Conservation (phyloP, 495 filamentous ascomycete species). For the Neurospora pannonica region DNA sequence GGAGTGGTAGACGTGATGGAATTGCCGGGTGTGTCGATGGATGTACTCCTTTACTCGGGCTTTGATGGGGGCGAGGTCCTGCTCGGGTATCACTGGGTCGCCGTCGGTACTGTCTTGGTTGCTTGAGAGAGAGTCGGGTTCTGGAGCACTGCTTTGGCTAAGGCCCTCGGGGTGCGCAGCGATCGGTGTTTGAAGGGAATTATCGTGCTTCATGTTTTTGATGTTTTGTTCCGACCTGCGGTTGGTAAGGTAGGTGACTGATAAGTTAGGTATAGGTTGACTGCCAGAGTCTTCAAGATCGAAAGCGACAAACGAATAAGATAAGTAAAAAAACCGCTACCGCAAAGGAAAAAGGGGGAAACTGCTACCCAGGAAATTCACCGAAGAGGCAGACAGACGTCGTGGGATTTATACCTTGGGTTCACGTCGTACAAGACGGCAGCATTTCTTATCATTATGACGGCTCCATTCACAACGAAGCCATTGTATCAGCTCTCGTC, state of each 20-base stretch:
- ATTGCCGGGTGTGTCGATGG: neutral
- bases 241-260: neutral
- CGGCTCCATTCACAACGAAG: neutral
- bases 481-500: neutral
- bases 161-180: neutral
- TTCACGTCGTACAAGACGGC: neutral
- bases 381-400: neutral
- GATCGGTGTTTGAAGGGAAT: neutral
- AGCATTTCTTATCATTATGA: neutral
- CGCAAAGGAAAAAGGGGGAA: neutral
- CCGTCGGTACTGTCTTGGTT: neutral
- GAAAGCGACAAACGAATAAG: neutral
- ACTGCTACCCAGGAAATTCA: neutral
- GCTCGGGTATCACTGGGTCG: neutral
- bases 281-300: neutral
- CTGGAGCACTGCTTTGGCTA: neutral
- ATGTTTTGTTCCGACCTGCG: neutral
- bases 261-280: neutral
- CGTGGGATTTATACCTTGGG: neutral
- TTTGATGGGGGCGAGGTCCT: neutral
- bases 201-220: neutral
- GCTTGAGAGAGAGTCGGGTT: neutral
- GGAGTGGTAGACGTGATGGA: neutral
- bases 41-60: neutral
- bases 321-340: neutral